Evolutionary conservation across 345 rosid species (phyloP).

Genomic region (Acer yangbiense): DNA sequence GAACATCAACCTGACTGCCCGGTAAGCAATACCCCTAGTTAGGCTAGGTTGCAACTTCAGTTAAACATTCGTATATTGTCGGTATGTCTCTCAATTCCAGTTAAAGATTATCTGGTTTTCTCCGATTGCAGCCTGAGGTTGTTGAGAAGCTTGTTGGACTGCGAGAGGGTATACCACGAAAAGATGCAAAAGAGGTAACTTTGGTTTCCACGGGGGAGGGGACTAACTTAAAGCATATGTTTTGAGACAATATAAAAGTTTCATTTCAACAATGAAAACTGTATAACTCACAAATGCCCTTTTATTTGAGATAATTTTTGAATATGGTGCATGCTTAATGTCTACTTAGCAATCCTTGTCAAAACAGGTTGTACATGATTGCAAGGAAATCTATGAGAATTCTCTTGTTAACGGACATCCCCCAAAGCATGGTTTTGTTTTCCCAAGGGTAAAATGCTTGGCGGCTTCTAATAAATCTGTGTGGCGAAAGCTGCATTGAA

Average conservation of each 20-base stretch:
- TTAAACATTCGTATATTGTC: neutral
- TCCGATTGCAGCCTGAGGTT: slow-evolving; percentile 72
- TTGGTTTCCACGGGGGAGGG: neutral
- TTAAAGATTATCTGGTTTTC: slow-evolving; percentile 2
- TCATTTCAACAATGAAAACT: neutral
- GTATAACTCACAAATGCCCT: neutral
- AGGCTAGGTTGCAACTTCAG: neutral
- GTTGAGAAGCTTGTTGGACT: slow-evolving; percentile 97
- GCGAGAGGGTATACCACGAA: slow-evolving; percentile 94
- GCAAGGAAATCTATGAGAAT: slow-evolving; percentile 93
- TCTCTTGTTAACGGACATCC: slow-evolving; percentile 88
- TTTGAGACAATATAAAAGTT: neutral
- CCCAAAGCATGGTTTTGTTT: slow-evolving; percentile 80
- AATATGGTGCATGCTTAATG: neutral
- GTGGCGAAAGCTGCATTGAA: slow-evolving; percentile 62
- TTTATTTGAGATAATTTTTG: neutral
- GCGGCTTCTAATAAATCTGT: slow-evolving; percentile 60
- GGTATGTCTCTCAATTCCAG: neutral
- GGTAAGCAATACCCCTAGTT: slow-evolving; percentile 34
- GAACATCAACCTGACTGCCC: slow-evolving; percentile 99
- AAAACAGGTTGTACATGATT: slow-evolving; percentile 93
- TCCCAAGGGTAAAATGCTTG: slow-evolving; percentile 82
- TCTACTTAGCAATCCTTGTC: neutral
- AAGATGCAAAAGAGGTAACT: slow-evolving; percentile 96
- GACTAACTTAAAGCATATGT: too few relatives aligned